Percentiles rank a stretch among this genome's conserved stretches.
Conservation (phyloP, 1,284 basidiomycete species). For the Ustilago curta region DNA sequence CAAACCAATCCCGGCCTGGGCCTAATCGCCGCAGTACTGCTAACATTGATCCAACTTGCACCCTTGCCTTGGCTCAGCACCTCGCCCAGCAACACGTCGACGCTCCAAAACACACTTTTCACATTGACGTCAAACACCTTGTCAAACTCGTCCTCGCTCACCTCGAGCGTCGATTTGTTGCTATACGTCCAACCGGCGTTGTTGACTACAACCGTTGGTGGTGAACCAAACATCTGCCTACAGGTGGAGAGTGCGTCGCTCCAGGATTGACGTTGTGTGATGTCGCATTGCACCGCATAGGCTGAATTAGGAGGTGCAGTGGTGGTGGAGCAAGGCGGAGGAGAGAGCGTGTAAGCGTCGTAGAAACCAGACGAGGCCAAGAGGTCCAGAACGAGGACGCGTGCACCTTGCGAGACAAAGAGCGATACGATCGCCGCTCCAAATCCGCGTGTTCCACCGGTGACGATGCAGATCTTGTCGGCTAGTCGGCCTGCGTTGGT, state of each 20-base stretch:
- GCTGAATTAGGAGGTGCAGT: neutral
- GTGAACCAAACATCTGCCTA: slow-evolving; percentile 1
- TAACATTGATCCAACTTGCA: slow-evolving; percentile 33
- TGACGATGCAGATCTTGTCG: slow-evolving; percentile 20
- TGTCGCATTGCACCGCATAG: slow-evolving; percentile 29
- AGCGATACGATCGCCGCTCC: slow-evolving; percentile 32
- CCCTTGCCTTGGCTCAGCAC: slow-evolving; percentile 17
- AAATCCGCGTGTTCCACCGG: slow-evolving; percentile 38
- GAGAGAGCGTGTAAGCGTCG: slow-evolving; percentile 8
- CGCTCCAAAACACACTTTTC: slow-evolving; percentile 33
- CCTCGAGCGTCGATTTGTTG: slow-evolving; percentile 36
- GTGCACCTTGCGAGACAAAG: slow-evolving; percentile 22
- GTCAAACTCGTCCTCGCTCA: slow-evolving; percentile 43
- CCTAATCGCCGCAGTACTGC: slow-evolving; percentile 35
- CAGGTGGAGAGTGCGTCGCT: neutral
- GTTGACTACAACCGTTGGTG: slow-evolving; percentile 33
- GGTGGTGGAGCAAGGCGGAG: neutral
- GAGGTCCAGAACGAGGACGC: slow-evolving; percentile 21
- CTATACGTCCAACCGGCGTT: slow-evolving; percentile 56
- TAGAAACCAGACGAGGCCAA: slow-evolving; percentile 12
- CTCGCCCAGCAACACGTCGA: slow-evolving; percentile 26
- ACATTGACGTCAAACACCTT: slow-evolving; percentile 44
- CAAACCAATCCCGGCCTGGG: slow-evolving; percentile 47
- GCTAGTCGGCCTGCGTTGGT: neutral
- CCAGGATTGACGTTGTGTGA: slow-evolving; percentile 25